Evolutionary conservation across 2,329 filamentous ascomycete species (phyloP).

Genomic region (Talaromyces sp.): DNA sequence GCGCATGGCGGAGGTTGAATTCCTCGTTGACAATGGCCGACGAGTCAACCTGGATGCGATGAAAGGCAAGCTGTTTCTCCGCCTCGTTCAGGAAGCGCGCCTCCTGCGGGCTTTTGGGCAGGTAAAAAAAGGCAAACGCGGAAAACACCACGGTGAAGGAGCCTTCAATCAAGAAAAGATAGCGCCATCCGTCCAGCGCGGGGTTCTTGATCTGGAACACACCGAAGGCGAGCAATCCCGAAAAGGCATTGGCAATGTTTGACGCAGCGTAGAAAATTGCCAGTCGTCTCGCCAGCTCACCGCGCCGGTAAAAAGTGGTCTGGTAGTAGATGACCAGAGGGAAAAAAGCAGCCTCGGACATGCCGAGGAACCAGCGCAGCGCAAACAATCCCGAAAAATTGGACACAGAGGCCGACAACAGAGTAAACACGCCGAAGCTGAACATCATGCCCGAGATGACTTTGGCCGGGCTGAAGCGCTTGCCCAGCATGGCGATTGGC

Average conservation of each 20-base stretch:
- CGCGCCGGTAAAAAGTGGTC: conserved; percentile 63
- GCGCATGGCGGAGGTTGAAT: conserved; percentile 47
- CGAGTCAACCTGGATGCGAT: conserved; percentile 69
- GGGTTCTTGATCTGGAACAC: conserved; percentile 54
- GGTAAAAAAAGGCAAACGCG: conserved; percentile 61
- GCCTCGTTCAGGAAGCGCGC: conserved; percentile 60
- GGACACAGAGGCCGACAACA: conserved; percentile 50
- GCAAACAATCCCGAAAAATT: conserved; percentile 64
- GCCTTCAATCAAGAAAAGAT: conserved; percentile 54
- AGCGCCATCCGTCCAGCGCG: conserved; percentile 46
- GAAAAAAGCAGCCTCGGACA: conserved; percentile 64
- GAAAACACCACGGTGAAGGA: conserved; percentile 55
- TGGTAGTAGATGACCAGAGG: conserved; percentile 62
- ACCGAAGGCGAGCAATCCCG: conserved; percentile 54
- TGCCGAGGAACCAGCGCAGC: conserved; percentile 63
- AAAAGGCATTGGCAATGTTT: conserved; percentile 66
- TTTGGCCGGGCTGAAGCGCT: conserved; percentile 58
- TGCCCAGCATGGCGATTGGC: conserved; percentile 60
- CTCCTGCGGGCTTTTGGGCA: conserved; percentile 59
- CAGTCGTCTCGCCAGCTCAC: conserved; percentile 63
- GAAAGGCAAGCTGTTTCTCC: conserved; percentile 63
- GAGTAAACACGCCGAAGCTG: conserved; percentile 59
- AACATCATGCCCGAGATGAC: conserved; percentile 65
- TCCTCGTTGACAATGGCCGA: conserved; percentile 57
- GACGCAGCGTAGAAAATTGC: conserved; percentile 71